Evolutionary conservation across 164 flowering plant species (phyloP).

Genomic region (Chloranthus sessilifolius): DNA sequence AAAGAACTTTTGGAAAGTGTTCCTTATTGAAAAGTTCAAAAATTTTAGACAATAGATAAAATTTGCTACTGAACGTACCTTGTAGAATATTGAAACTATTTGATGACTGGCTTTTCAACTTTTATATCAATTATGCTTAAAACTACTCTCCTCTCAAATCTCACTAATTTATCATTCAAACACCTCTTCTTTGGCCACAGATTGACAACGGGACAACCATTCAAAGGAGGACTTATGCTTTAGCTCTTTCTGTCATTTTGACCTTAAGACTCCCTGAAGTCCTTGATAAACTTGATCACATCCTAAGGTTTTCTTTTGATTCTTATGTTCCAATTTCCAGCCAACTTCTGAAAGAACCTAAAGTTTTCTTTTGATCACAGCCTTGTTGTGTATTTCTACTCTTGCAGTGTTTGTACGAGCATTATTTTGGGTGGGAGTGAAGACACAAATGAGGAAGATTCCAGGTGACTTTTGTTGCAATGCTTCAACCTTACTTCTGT

Average conservation of each 20-base stretch:
- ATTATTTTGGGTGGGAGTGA: slow-evolving; percentile 65
- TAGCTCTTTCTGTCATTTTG: slow-evolving; percentile 82
- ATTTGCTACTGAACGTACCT: too few species aligned
- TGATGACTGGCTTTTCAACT: too few species aligned
- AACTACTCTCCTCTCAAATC: too few species aligned
- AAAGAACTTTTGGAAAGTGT: too few species aligned
- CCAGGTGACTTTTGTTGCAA: slow-evolving; percentile 45
- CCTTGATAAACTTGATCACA: slow-evolving; percentile 89
- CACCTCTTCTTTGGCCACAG: slow-evolving; percentile 26
- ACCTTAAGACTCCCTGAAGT: slow-evolving; percentile 83
- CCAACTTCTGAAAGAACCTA: neutral
- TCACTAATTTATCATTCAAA: too few species aligned
- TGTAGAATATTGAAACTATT: too few species aligned
- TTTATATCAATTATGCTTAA: too few species aligned
- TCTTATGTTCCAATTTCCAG: neutral
- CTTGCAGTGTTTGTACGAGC: slow-evolving; percentile 76
- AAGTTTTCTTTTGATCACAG: too few species aligned
- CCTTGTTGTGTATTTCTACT: slow-evolving; percentile 1
- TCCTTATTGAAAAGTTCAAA: too few species aligned
- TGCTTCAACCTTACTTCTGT: slow-evolving; percentile 1
- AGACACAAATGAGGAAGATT: slow-evolving; percentile 62
- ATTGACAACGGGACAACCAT: slow-evolving; percentile 62
- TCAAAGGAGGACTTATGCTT: slow-evolving; percentile 66
- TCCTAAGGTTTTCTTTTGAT: slow-evolving; percentile 50
- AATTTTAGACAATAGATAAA: too few species aligned